These are phyloP conservation scores for Leucocoprinus sp. DNA, from an alignment of 768 basidiomycete genomes.

Conservation along the genomic window DNA sequence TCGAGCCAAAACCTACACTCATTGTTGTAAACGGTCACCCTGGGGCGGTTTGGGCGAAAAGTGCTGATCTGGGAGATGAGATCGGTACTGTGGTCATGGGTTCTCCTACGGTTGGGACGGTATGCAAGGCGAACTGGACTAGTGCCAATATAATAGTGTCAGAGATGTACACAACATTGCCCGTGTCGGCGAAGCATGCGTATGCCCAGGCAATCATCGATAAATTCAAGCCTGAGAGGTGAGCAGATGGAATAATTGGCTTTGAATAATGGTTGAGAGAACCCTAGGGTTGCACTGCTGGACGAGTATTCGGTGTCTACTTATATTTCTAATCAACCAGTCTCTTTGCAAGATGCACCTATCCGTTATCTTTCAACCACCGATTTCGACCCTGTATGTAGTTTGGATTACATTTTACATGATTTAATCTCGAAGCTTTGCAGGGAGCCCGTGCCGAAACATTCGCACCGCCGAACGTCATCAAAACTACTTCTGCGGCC, in stretches of 20 bases:
- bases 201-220: conserved; percentile 39
- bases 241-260: neutral
- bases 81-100: conserved; percentile 38
- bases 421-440: conserved; percentile 10
- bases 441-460: conserved; percentile 27
- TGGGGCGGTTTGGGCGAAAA: conserved; percentile 41
- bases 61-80: conserved; percentile 46
- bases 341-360: conserved; percentile 36
- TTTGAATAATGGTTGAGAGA: neutral
- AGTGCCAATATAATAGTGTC: conserved; percentile 40
- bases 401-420: neutral
- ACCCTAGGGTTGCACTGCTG: conserved; percentile 36
- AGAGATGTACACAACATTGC: conserved; percentile 40
- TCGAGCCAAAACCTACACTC: conserved; percentile 22
- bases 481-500: conserved; percentile 47
- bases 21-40: conserved; percentile 40
- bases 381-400: conserved; percentile 17
- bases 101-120: conserved; percentile 37
- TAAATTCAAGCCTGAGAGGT: conserved; percentile 40
- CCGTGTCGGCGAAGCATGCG: conserved; percentile 39
- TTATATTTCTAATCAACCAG: conserved; percentile 33
- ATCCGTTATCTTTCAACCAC: conserved; percentile 41
- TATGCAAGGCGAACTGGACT: conserved; percentile 45
- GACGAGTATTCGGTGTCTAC: conserved; percentile 44
- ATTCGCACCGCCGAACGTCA: conserved; percentile 50